phyloP scores from a whole-genome alignment of 352 stramenopile genomes.

The Blastocystis sp. region DNA sequence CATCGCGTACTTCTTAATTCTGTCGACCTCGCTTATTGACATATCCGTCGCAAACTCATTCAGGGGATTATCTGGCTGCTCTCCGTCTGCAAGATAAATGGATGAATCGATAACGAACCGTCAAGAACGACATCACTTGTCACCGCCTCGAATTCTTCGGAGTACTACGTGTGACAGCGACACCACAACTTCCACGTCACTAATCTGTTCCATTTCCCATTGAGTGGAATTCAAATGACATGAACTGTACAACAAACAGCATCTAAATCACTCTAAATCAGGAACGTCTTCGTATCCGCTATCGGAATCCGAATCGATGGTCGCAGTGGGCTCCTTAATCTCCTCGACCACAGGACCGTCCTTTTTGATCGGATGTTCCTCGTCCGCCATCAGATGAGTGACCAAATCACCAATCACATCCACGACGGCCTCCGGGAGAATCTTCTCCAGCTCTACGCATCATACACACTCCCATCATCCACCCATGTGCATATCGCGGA shows the following conservation, averaged over 20 bases:
- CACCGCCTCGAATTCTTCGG: conserved; percentile 47
- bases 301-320: neutral
- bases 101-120: neutral
- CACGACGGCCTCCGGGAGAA: neutral
- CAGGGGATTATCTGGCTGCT: conserved; percentile 11
- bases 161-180: neutral
- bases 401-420: conserved; percentile 36
- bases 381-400: conserved; percentile 22
- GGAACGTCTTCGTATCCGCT: neutral
- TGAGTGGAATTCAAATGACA: neutral
- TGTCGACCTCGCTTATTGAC: conserved; percentile 4
- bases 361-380: neutral
- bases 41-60: conserved; percentile 43
- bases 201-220: conserved; percentile 44
- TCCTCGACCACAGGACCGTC: conserved; percentile 17
- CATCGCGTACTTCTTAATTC: conserved; percentile 3
- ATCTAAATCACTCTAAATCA: conserved; percentile 38
- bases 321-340: neutral
- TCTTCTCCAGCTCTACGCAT: conserved; percentile 3
- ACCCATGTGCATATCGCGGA: conserved; percentile 43
- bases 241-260: neutral
- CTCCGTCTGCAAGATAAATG: neutral
- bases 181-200: neutral
- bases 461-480: neutral
- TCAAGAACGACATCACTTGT: conserved; percentile 44